Percentiles rank a stretch among this genome's conserved stretches.
phyloP scores from a whole-genome alignment of 306 rosid genomes.

The Begonia masoniana region DNA sequence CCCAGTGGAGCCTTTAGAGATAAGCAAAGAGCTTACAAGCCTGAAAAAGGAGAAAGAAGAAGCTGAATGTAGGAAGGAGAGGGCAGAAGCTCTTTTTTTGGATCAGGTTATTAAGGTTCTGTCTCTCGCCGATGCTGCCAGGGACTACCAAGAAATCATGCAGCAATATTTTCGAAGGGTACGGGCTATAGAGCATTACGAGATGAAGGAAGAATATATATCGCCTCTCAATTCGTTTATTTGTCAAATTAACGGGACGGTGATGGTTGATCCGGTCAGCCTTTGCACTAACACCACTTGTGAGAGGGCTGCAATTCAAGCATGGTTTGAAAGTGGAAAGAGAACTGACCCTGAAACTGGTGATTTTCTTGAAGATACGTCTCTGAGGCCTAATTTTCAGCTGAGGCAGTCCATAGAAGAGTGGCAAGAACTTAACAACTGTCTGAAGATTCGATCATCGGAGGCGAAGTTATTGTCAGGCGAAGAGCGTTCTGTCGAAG shows the following conservation, averaged over 20 bases:
- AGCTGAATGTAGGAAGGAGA: conserved; percentile 52
- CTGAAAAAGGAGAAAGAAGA: conserved; percentile 69
- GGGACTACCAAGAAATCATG: conserved; percentile 66
- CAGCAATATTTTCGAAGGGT: conserved; percentile 52
- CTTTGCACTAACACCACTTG: conserved; percentile 82
- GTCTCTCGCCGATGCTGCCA: conserved; percentile 76
- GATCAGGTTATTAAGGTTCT: conserved; percentile 74
- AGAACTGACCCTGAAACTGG: conserved; percentile 50
- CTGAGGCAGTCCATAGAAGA: conserved; percentile 70
- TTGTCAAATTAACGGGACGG: conserved; percentile 34
- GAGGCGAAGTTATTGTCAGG: conserved; percentile 28
- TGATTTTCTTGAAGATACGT: conserved; percentile 44
- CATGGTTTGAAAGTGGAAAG: conserved; percentile 38
- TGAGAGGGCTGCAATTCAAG: conserved; percentile 58
- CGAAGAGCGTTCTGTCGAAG: conserved; percentile 18
- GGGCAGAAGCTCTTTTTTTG: conserved; percentile 51
- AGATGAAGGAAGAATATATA: conserved; percentile 36
- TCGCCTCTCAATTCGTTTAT: conserved; percentile 45
- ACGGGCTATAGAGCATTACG: conserved; percentile 42
- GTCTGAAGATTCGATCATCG: conserved; percentile 47
- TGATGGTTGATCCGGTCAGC: conserved; percentile 87
- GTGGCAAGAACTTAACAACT: conserved; percentile 74
- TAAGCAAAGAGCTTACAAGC: conserved; percentile 68
- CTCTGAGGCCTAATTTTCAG: conserved; percentile 47
- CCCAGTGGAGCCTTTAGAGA: conserved; percentile 64